A percentile compares a stretch with the other conserved stretches of the same genome.
phyloP scores from a whole-genome alignment of 441 rosid genomes.

The Erodium trifolium region DNA sequence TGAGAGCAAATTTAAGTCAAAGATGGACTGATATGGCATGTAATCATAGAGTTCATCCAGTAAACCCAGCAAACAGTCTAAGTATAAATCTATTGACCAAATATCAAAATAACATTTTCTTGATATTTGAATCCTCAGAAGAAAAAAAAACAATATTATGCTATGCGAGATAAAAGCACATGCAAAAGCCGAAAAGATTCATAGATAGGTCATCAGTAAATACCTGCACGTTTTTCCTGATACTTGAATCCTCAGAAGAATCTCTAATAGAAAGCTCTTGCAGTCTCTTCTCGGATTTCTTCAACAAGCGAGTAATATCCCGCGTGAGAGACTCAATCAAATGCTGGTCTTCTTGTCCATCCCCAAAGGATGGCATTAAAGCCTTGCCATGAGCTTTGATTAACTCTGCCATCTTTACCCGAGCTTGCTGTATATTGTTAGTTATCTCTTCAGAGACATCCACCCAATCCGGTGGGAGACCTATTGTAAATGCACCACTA shows the following conservation, averaged over 20 bases:
- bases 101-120: not conserved
- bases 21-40: not conserved
- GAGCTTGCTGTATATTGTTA: slow-evolving; percentile 9
- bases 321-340: slow-evolving; percentile 6
- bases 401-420: not conserved
- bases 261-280: slow-evolving; percentile 1
- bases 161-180: not conserved
- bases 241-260: slow-evolving; percentile 1
- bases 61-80: not conserved
- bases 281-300: slow-evolving; percentile 8
- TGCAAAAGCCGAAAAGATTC: not conserved
- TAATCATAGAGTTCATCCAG: not conserved
- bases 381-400: slow-evolving; percentile 8
- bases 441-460: not conserved
- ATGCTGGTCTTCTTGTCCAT: slow-evolving; percentile 6
- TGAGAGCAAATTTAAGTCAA: not conserved
- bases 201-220: not conserved
- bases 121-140: too few species aligned
- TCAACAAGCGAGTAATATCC: not conserved
- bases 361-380: slow-evolving; percentile 8
- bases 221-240: slow-evolving; percentile 6
- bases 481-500: slow-evolving; percentile 7
- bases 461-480: slow-evolving; percentile 9
- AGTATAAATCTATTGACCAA: not conserved
- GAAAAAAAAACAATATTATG: not conserved